Evolutionary conservation across 2,329 filamentous ascomycete species (phyloP).

Genomic region (Pyricularia grisea): DNA sequence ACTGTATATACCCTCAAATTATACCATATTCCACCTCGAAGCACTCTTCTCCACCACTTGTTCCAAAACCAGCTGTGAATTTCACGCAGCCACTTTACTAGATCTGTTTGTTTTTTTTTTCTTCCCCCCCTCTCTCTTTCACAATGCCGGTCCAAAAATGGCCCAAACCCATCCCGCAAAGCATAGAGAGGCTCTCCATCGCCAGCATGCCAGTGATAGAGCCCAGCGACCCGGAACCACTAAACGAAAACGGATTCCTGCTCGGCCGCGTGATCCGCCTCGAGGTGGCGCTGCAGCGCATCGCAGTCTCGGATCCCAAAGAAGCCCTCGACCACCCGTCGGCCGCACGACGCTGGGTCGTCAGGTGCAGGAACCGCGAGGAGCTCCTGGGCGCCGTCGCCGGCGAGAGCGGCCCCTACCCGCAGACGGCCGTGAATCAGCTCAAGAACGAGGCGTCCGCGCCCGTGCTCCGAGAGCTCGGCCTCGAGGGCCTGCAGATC

Average conservation of each 20-base stretch:
- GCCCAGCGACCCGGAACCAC: background rate
- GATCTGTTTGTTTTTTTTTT: too few species aligned
- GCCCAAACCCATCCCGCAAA: background rate
- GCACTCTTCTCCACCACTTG: background rate
- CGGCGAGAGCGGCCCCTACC: background rate
- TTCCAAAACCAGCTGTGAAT: background rate
- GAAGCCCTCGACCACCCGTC: background rate
- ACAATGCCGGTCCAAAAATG: background rate
- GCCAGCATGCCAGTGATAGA: background rate
- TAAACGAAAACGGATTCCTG: background rate
- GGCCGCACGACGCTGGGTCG: background rate
- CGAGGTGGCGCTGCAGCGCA: background rate
- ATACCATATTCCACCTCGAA: background rate
- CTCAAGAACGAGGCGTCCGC: background rate
- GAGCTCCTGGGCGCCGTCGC: background rate
- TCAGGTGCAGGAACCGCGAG: background rate
- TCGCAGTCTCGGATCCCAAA: background rate
- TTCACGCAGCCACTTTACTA: too few species aligned
- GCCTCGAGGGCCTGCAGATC: background rate
- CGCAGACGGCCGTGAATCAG: background rate
- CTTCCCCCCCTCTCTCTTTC: too few species aligned
- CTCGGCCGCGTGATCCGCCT: constrained; percentile 1
- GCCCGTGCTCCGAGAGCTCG: background rate
- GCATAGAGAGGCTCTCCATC: background rate
- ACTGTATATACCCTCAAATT: background rate